These are phyloP conservation scores for Botrytis sinoallii DNA, from an alignment of 2,329 filamentous ascomycete species.

Conservation along the genomic window DNA sequence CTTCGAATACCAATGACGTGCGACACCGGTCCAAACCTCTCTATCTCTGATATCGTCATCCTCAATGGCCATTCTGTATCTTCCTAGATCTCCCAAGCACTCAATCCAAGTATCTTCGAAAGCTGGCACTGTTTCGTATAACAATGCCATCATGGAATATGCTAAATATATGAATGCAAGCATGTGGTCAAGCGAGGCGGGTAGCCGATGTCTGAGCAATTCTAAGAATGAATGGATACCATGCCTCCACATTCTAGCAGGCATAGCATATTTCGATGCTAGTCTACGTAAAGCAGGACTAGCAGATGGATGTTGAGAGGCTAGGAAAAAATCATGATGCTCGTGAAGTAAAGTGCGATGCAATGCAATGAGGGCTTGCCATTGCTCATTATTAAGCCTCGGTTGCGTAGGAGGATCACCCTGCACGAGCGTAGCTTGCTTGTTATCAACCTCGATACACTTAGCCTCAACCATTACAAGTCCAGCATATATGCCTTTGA, in stretches of 20 bases:
- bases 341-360: slow-evolving; percentile 80
- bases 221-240: slow-evolving; percentile 86
- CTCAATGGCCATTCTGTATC: slow-evolving; percentile 89
- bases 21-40: slow-evolving; percentile 79
- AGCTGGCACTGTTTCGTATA: slow-evolving; percentile 78
- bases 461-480: slow-evolving; percentile 80
- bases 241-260: slow-evolving; percentile 88
- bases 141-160: slow-evolving; percentile 83
- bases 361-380: slow-evolving; percentile 77
- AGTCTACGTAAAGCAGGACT: slow-evolving; percentile 64
- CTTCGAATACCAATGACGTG: slow-evolving; percentile 70
- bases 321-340: slow-evolving; percentile 82
- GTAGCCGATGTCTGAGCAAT: slow-evolving; percentile 69
- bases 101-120: slow-evolving; percentile 87
- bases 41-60: slow-evolving; percentile 69
- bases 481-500: slow-evolving; percentile 66
- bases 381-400: slow-evolving; percentile 64
- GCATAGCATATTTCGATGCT: slow-evolving; percentile 84
- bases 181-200: slow-evolving; percentile 82
- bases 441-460: slow-evolving; percentile 81
- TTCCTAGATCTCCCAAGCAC: slow-evolving; percentile 79
- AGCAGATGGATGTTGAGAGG: slow-evolving; percentile 80
- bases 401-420: slow-evolving; percentile 42
- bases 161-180: slow-evolving; percentile 83
- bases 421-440: slow-evolving; percentile 53